A percentile compares a stretch with the other conserved stretches of the same genome.
Conservation (phyloP, 495 filamentous ascomycete genomes). For the Penicillium verhagenii region DNA sequence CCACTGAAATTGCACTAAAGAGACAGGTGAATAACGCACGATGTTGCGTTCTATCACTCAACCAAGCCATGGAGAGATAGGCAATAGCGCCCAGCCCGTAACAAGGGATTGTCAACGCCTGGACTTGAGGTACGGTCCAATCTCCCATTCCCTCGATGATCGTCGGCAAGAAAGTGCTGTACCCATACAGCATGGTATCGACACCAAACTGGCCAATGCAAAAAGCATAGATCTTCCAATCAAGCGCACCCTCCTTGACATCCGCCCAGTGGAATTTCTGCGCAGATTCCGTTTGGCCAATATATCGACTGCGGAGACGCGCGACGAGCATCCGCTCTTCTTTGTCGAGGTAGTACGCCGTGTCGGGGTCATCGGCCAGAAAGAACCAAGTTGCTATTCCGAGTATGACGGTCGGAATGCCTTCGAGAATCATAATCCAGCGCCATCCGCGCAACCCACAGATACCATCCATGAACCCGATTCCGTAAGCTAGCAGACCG, state of each 20-base stretch:
- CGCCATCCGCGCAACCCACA: conserved; percentile 56
- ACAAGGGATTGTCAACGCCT: conserved; percentile 77
- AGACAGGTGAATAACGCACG: conserved; percentile 60
- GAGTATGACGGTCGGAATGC: conserved; percentile 64
- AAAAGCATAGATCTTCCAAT: conserved; percentile 69
- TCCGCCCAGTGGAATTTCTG: conserved; percentile 59
- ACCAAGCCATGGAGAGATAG: conserved; percentile 59
- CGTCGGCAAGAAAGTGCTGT: conserved; percentile 73
- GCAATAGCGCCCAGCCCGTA: conserved; percentile 67
- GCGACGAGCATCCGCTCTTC: conserved; percentile 56
- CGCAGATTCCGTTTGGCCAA: conserved; percentile 58
- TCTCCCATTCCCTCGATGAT: conserved; percentile 68
- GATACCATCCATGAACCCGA: conserved; percentile 69
- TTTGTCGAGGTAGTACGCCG: conserved; percentile 58
- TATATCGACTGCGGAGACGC: conserved; percentile 46
- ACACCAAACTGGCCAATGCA: conserved; percentile 64
- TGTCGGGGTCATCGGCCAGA: conserved; percentile 64
- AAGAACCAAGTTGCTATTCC: conserved; percentile 61
- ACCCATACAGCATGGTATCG: conserved; percentile 76
- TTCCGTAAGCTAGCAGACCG: conserved; percentile 71
- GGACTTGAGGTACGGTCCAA: conserved; percentile 61
- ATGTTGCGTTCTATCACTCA: conserved; percentile 60
- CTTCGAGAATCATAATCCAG: conserved; percentile 67
- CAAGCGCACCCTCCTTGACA: conserved; percentile 48
- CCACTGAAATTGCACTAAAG: conserved; percentile 57